Percentiles rank a stretch among this genome's conserved stretches.
phyloP scores from a whole-genome alignment of 306 rosid species.

The Morella rubra region DNA sequence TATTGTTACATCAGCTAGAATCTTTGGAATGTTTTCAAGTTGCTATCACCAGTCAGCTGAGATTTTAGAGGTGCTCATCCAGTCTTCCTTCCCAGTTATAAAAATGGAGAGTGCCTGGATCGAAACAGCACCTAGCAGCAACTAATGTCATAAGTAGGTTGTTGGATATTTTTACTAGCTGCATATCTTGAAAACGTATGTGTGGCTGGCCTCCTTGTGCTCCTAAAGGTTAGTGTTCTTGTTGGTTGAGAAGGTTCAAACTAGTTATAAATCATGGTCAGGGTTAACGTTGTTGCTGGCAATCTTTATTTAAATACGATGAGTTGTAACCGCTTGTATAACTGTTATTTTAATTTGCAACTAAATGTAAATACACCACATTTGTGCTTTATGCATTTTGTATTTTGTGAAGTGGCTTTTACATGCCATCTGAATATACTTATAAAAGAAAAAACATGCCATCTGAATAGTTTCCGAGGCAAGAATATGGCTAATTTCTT shows the following conservation, averaged over 20 bases:
- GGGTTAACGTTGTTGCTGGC: neutral
- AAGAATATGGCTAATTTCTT: neutral
- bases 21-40: neutral
- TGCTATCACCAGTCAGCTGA: neutral
- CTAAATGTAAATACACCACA: neutral
- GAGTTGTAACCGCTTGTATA: neutral
- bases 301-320: neutral
- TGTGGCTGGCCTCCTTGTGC: constrained; percentile 9
- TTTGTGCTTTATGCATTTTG: neutral
- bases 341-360: neutral
- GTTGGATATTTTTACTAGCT: neutral
- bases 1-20: fast-evolving
- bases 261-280: neutral
- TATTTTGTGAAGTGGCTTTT: neutral
- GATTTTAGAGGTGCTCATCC: neutral
- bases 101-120: neutral
- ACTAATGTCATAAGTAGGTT: neutral
- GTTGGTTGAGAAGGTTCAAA: constrained; percentile 4
- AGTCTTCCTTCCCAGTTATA: neutral
- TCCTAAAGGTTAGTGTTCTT: neutral
- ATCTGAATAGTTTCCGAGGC: constrained; percentile 9
- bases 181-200: neutral
- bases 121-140: constrained; percentile 1
- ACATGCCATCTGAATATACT: constrained; percentile 5
- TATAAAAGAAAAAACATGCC: too few relatives aligned